Conservation (phyloP, 768 basidiomycete species). For the Leccinum obscurum region DNA sequence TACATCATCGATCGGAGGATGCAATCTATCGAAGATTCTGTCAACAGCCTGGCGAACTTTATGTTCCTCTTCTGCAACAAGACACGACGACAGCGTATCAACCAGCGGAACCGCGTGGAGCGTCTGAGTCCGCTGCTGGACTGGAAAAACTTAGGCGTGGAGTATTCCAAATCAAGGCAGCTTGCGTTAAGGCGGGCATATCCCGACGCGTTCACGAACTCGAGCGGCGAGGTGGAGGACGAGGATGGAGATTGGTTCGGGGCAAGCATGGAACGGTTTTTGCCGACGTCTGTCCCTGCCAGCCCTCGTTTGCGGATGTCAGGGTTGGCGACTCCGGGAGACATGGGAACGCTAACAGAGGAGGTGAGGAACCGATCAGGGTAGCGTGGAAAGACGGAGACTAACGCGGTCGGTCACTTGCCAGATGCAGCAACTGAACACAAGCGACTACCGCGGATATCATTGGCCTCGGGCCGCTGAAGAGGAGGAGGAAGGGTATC, state of each 20-base stretch:
- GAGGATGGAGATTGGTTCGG: conserved; percentile 39
- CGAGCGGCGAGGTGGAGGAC: conserved; percentile 50
- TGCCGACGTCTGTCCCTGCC: conserved; percentile 78
- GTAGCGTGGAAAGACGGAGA: neutral
- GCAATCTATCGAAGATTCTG: conserved; percentile 89
- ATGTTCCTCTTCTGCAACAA: conserved; percentile 79
- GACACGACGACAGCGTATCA: conserved; percentile 95
- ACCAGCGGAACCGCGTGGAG: conserved; percentile 98
- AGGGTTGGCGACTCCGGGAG: conserved; percentile 90
- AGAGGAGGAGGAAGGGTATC: conserved; percentile 91
- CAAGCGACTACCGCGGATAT: conserved; percentile 76
- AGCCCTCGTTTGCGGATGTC: conserved; percentile 75
- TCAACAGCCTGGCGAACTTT: conserved; percentile 73
- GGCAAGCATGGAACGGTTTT: conserved; percentile 65
- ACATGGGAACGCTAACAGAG: conserved; percentile 87
- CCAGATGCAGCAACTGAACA: conserved; percentile 84
- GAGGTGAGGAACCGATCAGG: conserved; percentile 48
- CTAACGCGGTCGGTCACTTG: neutral
- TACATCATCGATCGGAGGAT: conserved; percentile 94
- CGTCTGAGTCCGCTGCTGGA: conserved; percentile 90
- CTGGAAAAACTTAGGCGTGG: conserved; percentile 97
- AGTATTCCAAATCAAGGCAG: conserved; percentile 95
- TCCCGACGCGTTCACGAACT: conserved; percentile 85
- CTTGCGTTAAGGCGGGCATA: conserved; percentile 91
- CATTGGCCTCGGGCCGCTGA: conserved; percentile 58